These are phyloP conservation scores for Clohesyomyces aquaticus DNA, from an alignment of 495 filamentous ascomycete species.

Conservation along the genomic window DNA sequence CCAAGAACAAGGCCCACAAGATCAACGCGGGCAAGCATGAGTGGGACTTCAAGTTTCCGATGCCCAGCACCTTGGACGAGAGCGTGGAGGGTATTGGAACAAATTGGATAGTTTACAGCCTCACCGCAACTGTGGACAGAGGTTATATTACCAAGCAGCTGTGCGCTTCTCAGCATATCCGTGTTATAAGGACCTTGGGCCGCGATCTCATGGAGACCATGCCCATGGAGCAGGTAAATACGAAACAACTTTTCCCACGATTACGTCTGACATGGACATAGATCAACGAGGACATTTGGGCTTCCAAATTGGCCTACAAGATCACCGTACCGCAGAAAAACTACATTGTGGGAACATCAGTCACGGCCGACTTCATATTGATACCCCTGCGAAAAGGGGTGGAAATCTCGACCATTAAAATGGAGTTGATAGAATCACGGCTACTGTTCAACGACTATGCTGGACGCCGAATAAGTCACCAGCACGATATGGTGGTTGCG, in stretches of 20 bases:
- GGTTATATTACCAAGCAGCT: conserved; percentile 81
- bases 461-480: conserved; percentile 40
- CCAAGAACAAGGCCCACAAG: conserved; percentile 57
- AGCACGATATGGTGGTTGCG: conserved; percentile 40
- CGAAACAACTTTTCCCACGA: neutral
- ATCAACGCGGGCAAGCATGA: conserved; percentile 83
- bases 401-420: conserved; percentile 72
- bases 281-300: conserved; percentile 80
- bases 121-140: conserved; percentile 84
- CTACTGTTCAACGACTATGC: conserved; percentile 41
- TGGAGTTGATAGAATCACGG: conserved; percentile 71
- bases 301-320: conserved; percentile 90
- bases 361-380: conserved; percentile 78
- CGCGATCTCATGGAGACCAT: conserved; percentile 70
- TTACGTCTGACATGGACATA: conserved; percentile 18
- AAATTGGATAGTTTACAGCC: conserved; percentile 79
- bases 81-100: conserved; percentile 84
- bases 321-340: conserved; percentile 88
- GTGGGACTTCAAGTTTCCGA: conserved; percentile 79
- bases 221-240: conserved; percentile 70
- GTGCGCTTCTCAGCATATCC: conserved; percentile 73
- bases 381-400: conserved; percentile 86
- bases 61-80: conserved; percentile 78
- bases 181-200: conserved; percentile 85
- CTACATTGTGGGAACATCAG: conserved; percentile 82